Evolutionary conservation across 805 yeast species (phyloP).

Genomic region (Nakazawaea sp.): DNA sequence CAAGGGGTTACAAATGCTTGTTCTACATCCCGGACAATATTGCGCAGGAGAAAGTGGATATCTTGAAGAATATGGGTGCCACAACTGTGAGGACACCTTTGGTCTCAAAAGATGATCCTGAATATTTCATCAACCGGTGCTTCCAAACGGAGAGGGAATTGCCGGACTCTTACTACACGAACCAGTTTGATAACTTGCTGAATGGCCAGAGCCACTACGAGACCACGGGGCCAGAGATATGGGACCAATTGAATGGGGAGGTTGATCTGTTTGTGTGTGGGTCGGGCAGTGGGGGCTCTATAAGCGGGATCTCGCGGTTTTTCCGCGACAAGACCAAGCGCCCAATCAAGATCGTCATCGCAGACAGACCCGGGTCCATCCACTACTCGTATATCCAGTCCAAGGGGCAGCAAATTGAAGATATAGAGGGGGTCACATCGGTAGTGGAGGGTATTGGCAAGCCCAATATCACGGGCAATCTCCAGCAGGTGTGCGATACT

Average conservation of each 20-base stretch:
- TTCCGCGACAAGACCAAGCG: constrained; percentile 36
- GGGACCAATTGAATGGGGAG: constrained; percentile 46
- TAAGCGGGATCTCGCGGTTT: constrained; percentile 72
- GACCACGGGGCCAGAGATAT: constrained; percentile 86
- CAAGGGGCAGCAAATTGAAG: constrained; percentile 28
- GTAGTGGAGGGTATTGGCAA: constrained; percentile 45
- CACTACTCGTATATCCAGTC: constrained; percentile 34
- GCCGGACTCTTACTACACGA: constrained; percentile 28
- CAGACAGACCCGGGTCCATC: constrained; percentile 42
- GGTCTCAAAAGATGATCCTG: constrained; percentile 26
- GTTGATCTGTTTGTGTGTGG: constrained; percentile 73
- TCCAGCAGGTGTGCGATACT: constrained; percentile 28
- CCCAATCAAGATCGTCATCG: constrained; percentile 21
- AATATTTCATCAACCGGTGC: constrained; percentile 59
- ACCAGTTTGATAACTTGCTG: constrained; percentile 79
- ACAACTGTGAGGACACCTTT: constrained; percentile 39
- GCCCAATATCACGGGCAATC: constrained; percentile 38
- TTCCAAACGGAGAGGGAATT: constrained; percentile 25
- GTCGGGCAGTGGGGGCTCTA: constrained; percentile 89
- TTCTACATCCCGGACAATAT: constrained; percentile 85
- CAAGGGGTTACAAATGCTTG: constrained; percentile 72
- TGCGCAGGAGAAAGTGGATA: constrained; percentile 60
- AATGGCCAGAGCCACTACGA: constrained; percentile 73
- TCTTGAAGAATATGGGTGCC: constrained; percentile 66
- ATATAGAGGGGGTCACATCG: constrained; percentile 31